Evolutionary conservation across 2,329 filamentous ascomycete genomes (phyloP), one percentile per base, ranked within the genome.

Genomic region (Talaromyces sp.): DNA sequence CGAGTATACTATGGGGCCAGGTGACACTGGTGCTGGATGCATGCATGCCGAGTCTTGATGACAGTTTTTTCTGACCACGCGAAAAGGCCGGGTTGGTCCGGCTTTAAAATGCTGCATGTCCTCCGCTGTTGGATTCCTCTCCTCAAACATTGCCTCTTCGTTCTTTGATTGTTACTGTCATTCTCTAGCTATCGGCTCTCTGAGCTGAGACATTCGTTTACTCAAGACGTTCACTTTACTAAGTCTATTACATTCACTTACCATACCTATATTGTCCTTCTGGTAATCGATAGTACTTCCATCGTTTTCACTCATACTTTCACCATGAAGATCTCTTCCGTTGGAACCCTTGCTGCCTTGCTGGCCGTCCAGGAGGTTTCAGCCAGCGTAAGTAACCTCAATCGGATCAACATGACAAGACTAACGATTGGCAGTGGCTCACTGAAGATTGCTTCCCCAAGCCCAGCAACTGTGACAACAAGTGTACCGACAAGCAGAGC

Each of bases 381-480:
- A 60, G 70, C 70, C 27, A 64, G 28, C 10, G 61, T 71, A 64
- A 61, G 65, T 66, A 14, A 16, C 47, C 10, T 31, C 28, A 50
- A 23, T 8, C 56, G 52, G 28, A 14, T 3, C 27, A 33, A 34
- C 36, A 33, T 5, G 36, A 60, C 40, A 33, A 10, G 14, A 18
- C 52, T 63, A 12, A 63, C 59, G 42, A 30, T 57, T 5, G 76
- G 70, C 73, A 74, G 68, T 88, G 84, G 82, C 76, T 78, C 62
- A 76, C 80, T 65, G 79, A 81, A 60, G 70, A 75, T 55, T 75
- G 81, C 63, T 96, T 87, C 82, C 81, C 81, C 56, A 89, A 83
- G 75, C 91, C 92, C 12, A 78, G 79, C 63, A 92, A 90, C 82
- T 86, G 84, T 71, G 80, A 91, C 80, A 95, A 95, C 81, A 78